Evolutionary conservation across 441 rosid genomes (phyloP).

Genomic region (Mallotus japonicus): DNA sequence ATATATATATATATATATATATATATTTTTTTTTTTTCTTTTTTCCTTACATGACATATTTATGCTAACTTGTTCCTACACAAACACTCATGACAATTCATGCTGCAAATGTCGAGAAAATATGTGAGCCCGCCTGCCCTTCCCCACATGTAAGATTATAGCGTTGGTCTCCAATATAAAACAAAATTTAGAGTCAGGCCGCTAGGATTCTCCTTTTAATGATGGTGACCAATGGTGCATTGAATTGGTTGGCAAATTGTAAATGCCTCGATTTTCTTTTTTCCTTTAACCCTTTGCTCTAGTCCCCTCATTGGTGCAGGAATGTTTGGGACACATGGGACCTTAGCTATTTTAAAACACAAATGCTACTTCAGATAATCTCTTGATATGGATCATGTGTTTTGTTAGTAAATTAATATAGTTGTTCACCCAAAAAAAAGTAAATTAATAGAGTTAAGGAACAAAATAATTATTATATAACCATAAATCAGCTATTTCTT

Average conservation of each 20-base stretch:
- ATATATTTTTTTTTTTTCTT: too few relatives aligned
- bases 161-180: slow-evolving; percentile 1
- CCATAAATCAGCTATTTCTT: too few relatives aligned
- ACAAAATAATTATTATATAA: too few relatives aligned
- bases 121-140: neutral
- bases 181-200: slow-evolving; percentile 15
- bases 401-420: neutral
- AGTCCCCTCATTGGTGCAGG: slow-evolving; percentile 20
- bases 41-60: neutral
- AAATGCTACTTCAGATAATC: slow-evolving; percentile 1
- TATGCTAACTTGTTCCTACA: slow-evolving; percentile 5
- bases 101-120: neutral
- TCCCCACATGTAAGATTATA: neutral
- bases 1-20: too few relatives aligned
- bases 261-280: neutral
- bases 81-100: neutral
- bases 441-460: too few relatives aligned
- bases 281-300: neutral
- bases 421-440: too few relatives aligned
- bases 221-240: slow-evolving; percentile 21
- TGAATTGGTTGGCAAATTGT: neutral
- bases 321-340: slow-evolving; percentile 29
- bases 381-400: neutral
- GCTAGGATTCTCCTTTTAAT: neutral
- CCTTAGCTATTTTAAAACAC: neutral